Base-by-base conservation (phyloP, 805 yeast species). In the Metschnikowia colocasiae region DNA sequence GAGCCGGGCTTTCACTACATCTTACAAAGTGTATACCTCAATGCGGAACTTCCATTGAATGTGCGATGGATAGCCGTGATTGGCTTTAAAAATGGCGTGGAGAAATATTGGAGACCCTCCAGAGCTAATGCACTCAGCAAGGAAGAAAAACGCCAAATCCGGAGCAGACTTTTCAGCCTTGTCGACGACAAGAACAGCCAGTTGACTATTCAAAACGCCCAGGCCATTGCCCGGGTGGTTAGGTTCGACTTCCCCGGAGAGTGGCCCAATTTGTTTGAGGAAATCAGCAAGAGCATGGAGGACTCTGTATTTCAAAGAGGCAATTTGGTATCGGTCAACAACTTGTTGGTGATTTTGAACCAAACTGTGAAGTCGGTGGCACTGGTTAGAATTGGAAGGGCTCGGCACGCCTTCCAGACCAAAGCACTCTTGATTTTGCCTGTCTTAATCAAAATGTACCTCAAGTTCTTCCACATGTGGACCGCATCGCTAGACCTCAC, bases 1-100 rank as follows among this genome's bases (percentile, higher is more conserved):
- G 69, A 68, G 18, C 78, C 81, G 2, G 87, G 88, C 1, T 83
- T 73, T 57, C 83, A 82, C 60, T 73, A 61, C 43, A 55, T 72
- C 12, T 64, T 85, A 15, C 91, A 83, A 62, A 74, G 71, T 15
- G 55, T 72, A 5, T 91, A 87, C 62, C 68, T 80, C 46, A 83
- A 87, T 52, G 60, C 72, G 3, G 74, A 81, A 0, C 56, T 79
- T 15, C 77, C 90, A 0, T 64, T 85, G 26, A 87, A 85, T 49
- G 70, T 81, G 6, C 73, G 98, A 58, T 90, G 96, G 96, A 69
- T 91, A 22, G 90, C 96, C 0, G 75, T 89, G 1, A 92, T 92
- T 35, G 86, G 85, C 53, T 81, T 92, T 65, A 92, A 94, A 60
- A 92, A 92, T 63, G 95, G 95, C 1, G 73, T 89, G 18, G 96